Evolutionary conservation across 495 filamentous ascomycete species (phyloP), one percentile per base, ranked within the genome.

Genomic region (Hypoxylon subgilvum): DNA sequence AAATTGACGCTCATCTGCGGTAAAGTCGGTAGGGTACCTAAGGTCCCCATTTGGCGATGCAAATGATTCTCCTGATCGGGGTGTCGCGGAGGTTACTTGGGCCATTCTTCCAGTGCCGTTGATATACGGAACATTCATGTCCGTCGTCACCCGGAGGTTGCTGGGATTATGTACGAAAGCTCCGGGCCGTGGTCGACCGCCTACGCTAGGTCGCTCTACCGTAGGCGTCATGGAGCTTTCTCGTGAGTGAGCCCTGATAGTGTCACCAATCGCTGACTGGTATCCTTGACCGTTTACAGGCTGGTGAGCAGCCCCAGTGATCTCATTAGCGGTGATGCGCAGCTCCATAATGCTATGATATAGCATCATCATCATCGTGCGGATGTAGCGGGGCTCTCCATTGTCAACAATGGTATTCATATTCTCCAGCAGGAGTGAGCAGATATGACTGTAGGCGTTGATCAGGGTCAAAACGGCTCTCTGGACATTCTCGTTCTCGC

Each of bases 271-370:
- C 13, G 69, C 68, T 14, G 68, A 48, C 27, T 63, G 54, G 14
- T 67, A 52, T 45, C 48, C 47, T 9, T 58, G 58, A 21, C 23
- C 61, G 5, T 38, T 46, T 23, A 36, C 54, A 6, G 71, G 65
- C 62, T 79, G 81, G 19, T 79, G 74, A 66, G 84, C 83, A 8
- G 76, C 47, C 5, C 53, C 57, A 6, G 61, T 50, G 21, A 61
- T 64, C 44, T 70, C 68, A 14, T 69, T 63, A 28, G 70, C 73
- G 1, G 76, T 79, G 7, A 77, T 76, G 12, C 79, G 87, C 41
- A 92, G 73, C 68, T 96, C 92, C 61, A 89, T 82, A 21, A 90
- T 80, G 62, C 89, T 89, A 43, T 89, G 88, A 65, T 89, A 95
- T 25, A 94, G 78, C 70, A 88, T 84, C 36, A 92, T 78, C 77